phyloP scores from a whole-genome alignment of 805 yeast species.

The Candida gorgasii region DNA sequence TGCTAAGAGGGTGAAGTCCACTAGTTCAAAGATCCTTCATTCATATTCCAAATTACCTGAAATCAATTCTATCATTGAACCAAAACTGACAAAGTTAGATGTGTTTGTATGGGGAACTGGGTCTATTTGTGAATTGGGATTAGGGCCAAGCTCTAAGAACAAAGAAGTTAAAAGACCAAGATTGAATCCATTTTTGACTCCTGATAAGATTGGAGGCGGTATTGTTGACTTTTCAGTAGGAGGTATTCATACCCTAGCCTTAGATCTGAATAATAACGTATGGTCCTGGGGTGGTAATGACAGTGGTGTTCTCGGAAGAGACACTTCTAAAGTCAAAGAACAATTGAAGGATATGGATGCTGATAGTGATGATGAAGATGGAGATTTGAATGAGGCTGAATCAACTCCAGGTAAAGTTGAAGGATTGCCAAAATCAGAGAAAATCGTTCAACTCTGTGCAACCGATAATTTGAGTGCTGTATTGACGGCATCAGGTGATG shows the following conservation, averaged over 20 bases:
- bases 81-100: slow-evolving; percentile 56
- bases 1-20: slow-evolving; percentile 28
- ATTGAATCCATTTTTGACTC: slow-evolving; percentile 71
- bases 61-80: slow-evolving; percentile 40
- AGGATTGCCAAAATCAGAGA: slow-evolving; percentile 52
- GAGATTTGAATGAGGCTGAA: slow-evolving; percentile 84
- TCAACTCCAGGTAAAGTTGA: slow-evolving; percentile 85
- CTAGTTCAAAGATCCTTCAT: slow-evolving; percentile 47
- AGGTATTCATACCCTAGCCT: slow-evolving; percentile 90
- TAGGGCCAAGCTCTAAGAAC: slow-evolving; percentile 92
- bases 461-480: slow-evolving; percentile 90
- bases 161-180: slow-evolving; percentile 97
- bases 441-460: slow-evolving; percentile 81
- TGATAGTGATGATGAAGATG: slow-evolving; percentile 68
- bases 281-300: slow-evolving; percentile 99
- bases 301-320: slow-evolving; percentile 87
- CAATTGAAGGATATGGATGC: slow-evolving; percentile 58
- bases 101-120: slow-evolving; percentile 96
- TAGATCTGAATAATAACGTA: slow-evolving; percentile 72
- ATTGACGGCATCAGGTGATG: slow-evolving; percentile 76
- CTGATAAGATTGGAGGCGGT: slow-evolving; percentile 31
- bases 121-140: slow-evolving; percentile 94
- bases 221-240: slow-evolving; percentile 91
- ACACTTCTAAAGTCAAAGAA: slow-evolving; percentile 63
- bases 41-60: slow-evolving; percentile 50